Evolutionary conservation across 169 alveolate species (phyloP).

Genomic region (Plasmodium cynomolgi): DNA sequence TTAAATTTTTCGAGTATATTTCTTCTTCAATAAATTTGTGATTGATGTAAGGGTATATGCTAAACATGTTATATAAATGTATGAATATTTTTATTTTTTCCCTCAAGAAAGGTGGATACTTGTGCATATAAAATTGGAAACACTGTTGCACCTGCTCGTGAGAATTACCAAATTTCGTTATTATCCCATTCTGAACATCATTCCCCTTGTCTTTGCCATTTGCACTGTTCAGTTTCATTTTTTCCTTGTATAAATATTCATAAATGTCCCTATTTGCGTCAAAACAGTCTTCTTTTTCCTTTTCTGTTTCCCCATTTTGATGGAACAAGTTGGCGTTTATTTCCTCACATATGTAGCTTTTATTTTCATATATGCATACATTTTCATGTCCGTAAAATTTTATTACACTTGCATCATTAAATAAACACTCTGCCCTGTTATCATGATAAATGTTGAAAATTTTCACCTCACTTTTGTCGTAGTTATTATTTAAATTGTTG

Average conservation of each 20-base stretch:
- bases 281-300: constrained; percentile 21
- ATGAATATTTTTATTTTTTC: constrained; percentile 70
- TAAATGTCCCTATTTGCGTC: constrained; percentile 41
- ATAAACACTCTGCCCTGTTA: constrained; percentile 73
- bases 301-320: constrained; percentile 7
- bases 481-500: constrained; percentile 68
- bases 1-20: constrained; percentile 41
- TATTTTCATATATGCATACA: constrained; percentile 72
- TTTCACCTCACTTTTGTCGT: constrained; percentile 71
- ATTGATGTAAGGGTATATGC: constrained; percentile 72
- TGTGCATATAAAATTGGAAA: constrained; percentile 69
- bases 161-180: background rate
- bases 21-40: constrained; percentile 62
- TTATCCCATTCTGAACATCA: background rate
- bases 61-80: constrained; percentile 73
- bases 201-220: constrained; percentile 4
- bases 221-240: constrained; percentile 20
- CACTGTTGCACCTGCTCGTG: constrained; percentile 22
- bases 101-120: constrained; percentile 64
- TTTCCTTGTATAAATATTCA: constrained; percentile 69
- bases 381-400: constrained; percentile 54
- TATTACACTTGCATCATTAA: constrained; percentile 59
- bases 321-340: constrained; percentile 59
- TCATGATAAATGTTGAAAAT: constrained; percentile 73
- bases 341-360: constrained; percentile 49